A percentile compares a stretch with the other conserved stretches of the same genome.
Conservation (phyloP, 257 asterid genomes). For the Nicotiana attenuata region DNA sequence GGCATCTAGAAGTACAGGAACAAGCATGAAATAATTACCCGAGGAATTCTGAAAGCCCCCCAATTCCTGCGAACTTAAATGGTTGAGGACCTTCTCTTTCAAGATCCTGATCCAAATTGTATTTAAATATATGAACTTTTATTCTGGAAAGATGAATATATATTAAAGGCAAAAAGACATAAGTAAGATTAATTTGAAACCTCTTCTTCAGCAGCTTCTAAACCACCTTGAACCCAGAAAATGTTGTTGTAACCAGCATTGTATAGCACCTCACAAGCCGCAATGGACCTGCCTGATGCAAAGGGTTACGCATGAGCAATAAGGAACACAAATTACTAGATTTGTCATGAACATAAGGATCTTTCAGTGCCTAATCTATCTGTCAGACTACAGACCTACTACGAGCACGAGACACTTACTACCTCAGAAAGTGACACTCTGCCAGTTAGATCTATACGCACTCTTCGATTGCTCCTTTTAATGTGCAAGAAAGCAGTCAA, state of each 20-base stretch:
- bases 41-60: conserved; percentile 90
- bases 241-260: conserved; percentile 76
- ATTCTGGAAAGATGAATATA: neutral
- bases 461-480: neutral
- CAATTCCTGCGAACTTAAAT: conserved; percentile 94
- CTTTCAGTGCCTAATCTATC: neutral
- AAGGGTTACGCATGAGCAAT: conserved; percentile 18
- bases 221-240: conserved; percentile 92
- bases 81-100: conserved; percentile 91
- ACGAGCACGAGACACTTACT: neutral
- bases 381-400: neutral
- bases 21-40: conserved; percentile 46
- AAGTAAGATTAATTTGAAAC: conserved; percentile 21
- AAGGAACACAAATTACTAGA: neutral
- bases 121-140: neutral
- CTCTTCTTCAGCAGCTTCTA: conserved; percentile 95
- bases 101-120: conserved; percentile 58
- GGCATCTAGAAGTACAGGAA: neutral
- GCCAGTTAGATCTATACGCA: neutral
- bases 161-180: neutral
- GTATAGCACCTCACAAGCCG: conserved; percentile 84
- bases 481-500: neutral
- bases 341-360: neutral
- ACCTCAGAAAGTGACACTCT: neutral
- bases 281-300: conserved; percentile 84